phyloP scores from a whole-genome alignment of 192 early-diverging fungal genomes.

The Mortierella antarctica region DNA sequence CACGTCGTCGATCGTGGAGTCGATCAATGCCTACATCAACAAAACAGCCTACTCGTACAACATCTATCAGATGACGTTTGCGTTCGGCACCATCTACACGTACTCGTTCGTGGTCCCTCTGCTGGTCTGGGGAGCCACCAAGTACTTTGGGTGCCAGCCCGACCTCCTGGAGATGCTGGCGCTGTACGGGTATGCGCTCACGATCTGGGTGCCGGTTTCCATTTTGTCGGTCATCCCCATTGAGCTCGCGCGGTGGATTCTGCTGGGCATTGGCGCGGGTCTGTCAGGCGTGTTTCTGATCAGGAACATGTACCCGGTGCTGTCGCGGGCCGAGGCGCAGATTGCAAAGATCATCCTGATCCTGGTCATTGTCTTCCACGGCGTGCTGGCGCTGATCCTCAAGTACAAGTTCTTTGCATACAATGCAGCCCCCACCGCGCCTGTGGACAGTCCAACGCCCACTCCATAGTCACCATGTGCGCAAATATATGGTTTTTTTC shows the following conservation, averaged over 20 bases:
- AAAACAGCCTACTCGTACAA: constrained; percentile 74
- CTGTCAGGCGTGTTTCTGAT: constrained; percentile 74
- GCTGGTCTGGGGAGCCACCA: constrained; percentile 82
- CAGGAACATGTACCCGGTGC: constrained; percentile 70
- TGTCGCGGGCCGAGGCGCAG: constrained; percentile 75
- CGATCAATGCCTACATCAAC: constrained; percentile 76
- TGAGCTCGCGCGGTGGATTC: constrained; percentile 84
- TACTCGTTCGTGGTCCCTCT: constrained; percentile 80
- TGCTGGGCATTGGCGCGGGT: constrained; percentile 81
- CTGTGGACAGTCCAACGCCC: constrained; percentile 10
- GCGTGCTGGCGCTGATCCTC: constrained; percentile 77
- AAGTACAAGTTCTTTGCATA: constrained; percentile 91
- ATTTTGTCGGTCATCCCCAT: constrained; percentile 85
- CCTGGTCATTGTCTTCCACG: constrained; percentile 74
- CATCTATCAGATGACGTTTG: constrained; percentile 85
- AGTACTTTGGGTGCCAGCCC: constrained; percentile 87
- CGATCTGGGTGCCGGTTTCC: constrained; percentile 94
- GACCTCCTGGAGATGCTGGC: constrained; percentile 88
- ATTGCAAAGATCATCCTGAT: constrained; percentile 76
- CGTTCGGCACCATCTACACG: constrained; percentile 82
- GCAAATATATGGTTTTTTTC: not conserved
- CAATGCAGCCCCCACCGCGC: constrained; percentile 4
- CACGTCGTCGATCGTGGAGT: constrained; percentile 88
- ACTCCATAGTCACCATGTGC: not conserved
- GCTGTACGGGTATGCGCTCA: constrained; percentile 92